A percentile compares a stretch with the other conserved stretches of the same genome.
phyloP scores from a whole-genome alignment of 441 rosid genomes.

The Omphalea diandra region DNA sequence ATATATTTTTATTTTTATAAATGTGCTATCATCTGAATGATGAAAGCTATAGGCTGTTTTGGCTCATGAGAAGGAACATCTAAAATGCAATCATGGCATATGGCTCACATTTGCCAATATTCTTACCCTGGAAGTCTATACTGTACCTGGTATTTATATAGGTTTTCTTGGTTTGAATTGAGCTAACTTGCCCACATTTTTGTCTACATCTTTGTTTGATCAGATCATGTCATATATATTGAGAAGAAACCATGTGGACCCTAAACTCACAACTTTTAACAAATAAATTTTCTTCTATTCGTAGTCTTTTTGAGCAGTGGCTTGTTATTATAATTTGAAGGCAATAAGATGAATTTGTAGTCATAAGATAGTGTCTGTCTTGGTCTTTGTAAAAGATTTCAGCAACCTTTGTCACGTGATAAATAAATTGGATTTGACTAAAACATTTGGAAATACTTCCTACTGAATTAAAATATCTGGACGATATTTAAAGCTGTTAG shows the following conservation, averaged over 20 bases:
- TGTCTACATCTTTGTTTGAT: background rate
- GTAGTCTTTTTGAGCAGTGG: background rate
- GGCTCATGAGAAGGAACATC: conserved; percentile 96
- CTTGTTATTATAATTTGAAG: background rate
- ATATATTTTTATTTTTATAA: background rate
- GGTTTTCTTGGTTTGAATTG: conserved; percentile 13
- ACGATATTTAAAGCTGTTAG: conserved; percentile 1
- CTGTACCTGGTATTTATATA: conserved; percentile 66
- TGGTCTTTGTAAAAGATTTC: background rate
- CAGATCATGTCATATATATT: conserved; percentile 2
- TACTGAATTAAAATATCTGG: too few relatives aligned
- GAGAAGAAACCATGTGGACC: background rate
- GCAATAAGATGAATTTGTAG: background rate
- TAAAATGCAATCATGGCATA: conserved; percentile 92
- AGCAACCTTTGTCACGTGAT: background rate
- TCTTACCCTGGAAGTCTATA: conserved; percentile 85
- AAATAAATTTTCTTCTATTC: background rate
- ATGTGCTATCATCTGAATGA: conserved; percentile 10
- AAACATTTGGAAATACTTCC: background rate
- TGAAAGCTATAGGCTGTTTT: conserved; percentile 67
- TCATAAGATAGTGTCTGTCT: background rate
- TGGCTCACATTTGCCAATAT: conserved; percentile 97
- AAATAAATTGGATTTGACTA: background rate
- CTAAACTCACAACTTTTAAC: background rate
- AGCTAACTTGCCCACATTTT: background rate